Evolutionary conservation across 1,139 yeast genomes (phyloP).

Genomic region (Eremothecium cymbalariae): DNA sequence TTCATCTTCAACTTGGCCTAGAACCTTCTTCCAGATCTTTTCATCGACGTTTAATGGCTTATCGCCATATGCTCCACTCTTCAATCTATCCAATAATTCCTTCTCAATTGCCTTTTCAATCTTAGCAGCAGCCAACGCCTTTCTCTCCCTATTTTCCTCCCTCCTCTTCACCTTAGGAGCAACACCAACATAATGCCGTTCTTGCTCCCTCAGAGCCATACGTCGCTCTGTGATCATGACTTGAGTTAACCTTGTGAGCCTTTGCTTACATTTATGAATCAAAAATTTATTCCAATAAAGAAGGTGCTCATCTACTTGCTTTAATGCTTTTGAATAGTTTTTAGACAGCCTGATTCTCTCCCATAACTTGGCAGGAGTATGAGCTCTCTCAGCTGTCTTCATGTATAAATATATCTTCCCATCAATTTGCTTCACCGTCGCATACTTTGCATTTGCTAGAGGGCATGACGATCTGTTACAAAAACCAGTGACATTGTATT

Average conservation of each 20-base stretch:
- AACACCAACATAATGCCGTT: slow-evolving; percentile 84
- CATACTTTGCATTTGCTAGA: slow-evolving; percentile 89
- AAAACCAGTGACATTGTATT: slow-evolving; percentile 82
- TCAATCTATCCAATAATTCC: slow-evolving; percentile 85
- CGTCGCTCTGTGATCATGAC: slow-evolving; percentile 95
- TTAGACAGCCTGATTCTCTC: slow-evolving; percentile 84
- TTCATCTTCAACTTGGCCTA: slow-evolving; percentile 63
- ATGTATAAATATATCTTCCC: slow-evolving; percentile 86
- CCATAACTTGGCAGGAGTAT: slow-evolving; percentile 89
- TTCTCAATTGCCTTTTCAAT: slow-evolving; percentile 94
- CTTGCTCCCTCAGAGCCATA: slow-evolving; percentile 82
- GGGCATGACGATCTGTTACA: slow-evolving; percentile 94
- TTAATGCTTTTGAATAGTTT: slow-evolving; percentile 78
- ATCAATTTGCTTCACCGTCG: slow-evolving; percentile 83
- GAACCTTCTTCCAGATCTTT: slow-evolving; percentile 87
- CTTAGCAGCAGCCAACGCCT: slow-evolving; percentile 93
- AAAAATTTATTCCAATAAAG: slow-evolving; percentile 90
- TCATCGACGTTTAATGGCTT: slow-evolving; percentile 95
- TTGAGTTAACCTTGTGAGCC: slow-evolving; percentile 88
- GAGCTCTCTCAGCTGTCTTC: slow-evolving; percentile 97
- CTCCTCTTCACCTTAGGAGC: slow-evolving; percentile 92
- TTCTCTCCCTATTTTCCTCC: slow-evolving; percentile 89
- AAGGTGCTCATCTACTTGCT: slow-evolving; percentile 79
- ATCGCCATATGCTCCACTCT: slow-evolving; percentile 97
- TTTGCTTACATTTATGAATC: slow-evolving; percentile 89